Evolutionary conservation across 257 asterid genomes (phyloP).

Genomic region (Solanum tarijense): DNA sequence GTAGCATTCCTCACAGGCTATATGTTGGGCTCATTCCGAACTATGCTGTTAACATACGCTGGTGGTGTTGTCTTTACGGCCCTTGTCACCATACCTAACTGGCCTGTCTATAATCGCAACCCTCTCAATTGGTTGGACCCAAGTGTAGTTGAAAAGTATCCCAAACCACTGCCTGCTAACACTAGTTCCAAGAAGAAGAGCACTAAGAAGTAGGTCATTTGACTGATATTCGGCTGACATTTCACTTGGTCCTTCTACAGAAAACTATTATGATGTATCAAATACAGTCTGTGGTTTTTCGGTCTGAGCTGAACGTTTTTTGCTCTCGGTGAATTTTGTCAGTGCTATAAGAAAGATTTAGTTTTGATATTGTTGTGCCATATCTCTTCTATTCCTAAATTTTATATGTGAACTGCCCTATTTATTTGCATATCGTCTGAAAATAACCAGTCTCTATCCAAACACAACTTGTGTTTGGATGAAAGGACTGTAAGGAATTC

Average conservation of each 20-base stretch:
- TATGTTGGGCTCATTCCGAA: constrained; percentile 50
- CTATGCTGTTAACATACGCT: constrained; percentile 46
- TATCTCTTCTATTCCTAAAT: background rate
- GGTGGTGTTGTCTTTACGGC: constrained; percentile 60
- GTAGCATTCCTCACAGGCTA: constrained; percentile 53
- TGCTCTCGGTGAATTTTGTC: background rate
- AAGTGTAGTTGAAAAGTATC: constrained; percentile 52
- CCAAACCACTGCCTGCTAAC: constrained; percentile 38
- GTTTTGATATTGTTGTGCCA: background rate
- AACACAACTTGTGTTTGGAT: background rate
- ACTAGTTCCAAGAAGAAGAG: constrained; percentile 42
- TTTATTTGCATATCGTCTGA: background rate
- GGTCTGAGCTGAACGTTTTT: background rate
- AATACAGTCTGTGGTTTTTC: background rate
- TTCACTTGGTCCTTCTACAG: background rate
- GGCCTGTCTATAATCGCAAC: constrained; percentile 59
- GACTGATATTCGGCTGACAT: background rate
- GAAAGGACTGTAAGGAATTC: background rate
- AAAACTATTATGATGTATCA: background rate
- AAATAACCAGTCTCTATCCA: background rate
- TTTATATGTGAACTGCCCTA: background rate
- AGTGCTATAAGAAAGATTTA: background rate
- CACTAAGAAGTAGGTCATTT: constrained; percentile 39
- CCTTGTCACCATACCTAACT: constrained; percentile 49
- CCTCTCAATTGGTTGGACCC: constrained; percentile 70